Conservation (phyloP, 1,284 basidiomycete species). For the Anthracocystis panici-leucophaei region DNA sequence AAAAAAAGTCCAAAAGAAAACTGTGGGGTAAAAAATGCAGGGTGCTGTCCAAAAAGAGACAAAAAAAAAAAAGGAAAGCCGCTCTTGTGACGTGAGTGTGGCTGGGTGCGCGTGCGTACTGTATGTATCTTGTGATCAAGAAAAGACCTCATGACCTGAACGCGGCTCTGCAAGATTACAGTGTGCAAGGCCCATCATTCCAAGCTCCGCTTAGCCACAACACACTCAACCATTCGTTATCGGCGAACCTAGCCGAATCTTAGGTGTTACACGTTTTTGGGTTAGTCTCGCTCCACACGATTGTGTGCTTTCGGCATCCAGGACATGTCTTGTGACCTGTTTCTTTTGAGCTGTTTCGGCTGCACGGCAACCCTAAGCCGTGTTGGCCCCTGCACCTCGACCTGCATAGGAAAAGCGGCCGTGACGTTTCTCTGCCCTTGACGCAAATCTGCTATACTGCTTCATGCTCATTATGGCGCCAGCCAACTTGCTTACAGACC, state of each 20-base stretch:
- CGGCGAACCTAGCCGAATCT: constrained; percentile 9
- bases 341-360: background rate
- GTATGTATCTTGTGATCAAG: constrained; percentile 2
- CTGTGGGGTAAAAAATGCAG: constrained; percentile 46
- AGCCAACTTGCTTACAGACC: background rate
- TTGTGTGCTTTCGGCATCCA: background rate
- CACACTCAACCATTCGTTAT: background rate
- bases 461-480: background rate
- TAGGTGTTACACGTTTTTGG: background rate
- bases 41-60: constrained; percentile 10
- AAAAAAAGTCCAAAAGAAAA: constrained; percentile 12
- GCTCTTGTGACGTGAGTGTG: constrained; percentile 19
- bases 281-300: constrained; percentile 10
- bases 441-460: background rate
- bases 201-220: constrained; percentile 5
- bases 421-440: background rate
- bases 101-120: no score
- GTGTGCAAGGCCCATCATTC: background rate
- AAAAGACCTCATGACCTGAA: constrained; percentile 28
- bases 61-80: constrained; percentile 21
- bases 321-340: constrained; percentile 39
- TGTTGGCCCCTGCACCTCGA: constrained; percentile 31
- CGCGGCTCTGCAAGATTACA: constrained; percentile 26
- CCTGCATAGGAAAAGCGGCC: background rate
- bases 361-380: constrained; percentile 9